Base-by-base conservation (phyloP, 768 basidiomycete species). In the Leccinum longicurvipes region DNA sequence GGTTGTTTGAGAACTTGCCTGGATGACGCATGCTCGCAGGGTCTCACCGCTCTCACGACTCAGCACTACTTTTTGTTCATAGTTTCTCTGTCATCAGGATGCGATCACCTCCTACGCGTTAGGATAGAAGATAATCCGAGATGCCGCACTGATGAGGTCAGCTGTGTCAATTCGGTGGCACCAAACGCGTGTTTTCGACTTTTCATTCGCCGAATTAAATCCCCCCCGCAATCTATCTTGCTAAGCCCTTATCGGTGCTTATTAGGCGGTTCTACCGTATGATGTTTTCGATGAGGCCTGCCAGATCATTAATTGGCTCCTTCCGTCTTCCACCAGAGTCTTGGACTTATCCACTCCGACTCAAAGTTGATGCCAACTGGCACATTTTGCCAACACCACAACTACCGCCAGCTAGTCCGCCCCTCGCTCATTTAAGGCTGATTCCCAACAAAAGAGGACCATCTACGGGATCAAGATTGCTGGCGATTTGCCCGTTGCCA, bases 21-120 rank as follows among this genome's bases (percentile, higher is more conserved):
- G 64, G 46, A 51, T 19, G 31, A 55, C 50, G 29, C 65, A 51
- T 59, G 62, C 25, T 17, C 34, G 32, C 56, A 66, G 60, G 65
- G 65, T 57, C 50, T 23, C 17, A n/a, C 7, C 21, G 19, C 25
- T 57, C 50, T 23, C 17, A n/a, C 7, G 24, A 23, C 25, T 17
- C 25, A 24, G 12, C 36, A 47, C 4, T 8, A 32, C 10, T n/a
- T 25, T 19, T 7, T 53, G 48, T 53, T 47, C 28, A 50, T 47
- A 32, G 27, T 44, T 41, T 46, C 11, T 51, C 41, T 42, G 28
- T 25, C 28, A 39, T 29, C 21, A 25, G 47, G 24, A 44, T 39
- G 24, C 21, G 39, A 47, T 60, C 56, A 7, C 53, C 55, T 60
- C 57, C 51, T 8, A n/a, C 14, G 3, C n/a, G 34, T 34, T 29